Percentiles rank a stretch among this genome's conserved stretches.
phyloP scores from a whole-genome alignment of 257 asterid species.

The Perilla frutescens region DNA sequence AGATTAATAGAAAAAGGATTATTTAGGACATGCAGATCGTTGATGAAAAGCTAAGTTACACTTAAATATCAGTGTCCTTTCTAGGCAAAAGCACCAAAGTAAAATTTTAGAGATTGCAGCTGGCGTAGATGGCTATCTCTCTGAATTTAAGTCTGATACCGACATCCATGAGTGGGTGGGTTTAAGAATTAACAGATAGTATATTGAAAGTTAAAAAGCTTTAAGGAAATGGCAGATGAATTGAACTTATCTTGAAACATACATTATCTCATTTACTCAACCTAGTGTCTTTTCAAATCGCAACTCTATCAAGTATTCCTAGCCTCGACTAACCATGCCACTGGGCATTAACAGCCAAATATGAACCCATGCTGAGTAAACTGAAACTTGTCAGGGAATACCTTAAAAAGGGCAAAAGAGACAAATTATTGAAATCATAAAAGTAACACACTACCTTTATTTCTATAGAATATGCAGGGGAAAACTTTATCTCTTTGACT shows the following conservation, averaged over 20 bases:
- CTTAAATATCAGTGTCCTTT: neutral
- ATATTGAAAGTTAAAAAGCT: constrained; percentile 6
- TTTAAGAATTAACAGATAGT: neutral
- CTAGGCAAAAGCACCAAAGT: neutral
- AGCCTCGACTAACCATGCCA: neutral
- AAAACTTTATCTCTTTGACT: neutral
- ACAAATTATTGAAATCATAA: no score
- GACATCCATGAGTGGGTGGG: no score
- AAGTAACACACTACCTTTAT: no score
- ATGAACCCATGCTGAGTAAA: no score
- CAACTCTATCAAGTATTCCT: neutral
- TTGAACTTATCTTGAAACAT: neutral
- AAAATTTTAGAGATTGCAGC: neutral
- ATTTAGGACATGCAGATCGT: constrained; percentile 1
- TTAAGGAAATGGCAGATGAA: neutral
- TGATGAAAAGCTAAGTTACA: neutral
- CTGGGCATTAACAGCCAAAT: no score
- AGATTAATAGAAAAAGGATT: constrained; percentile 34
- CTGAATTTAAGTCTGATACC: neutral
- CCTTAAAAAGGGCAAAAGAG: no score
- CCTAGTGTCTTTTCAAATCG: neutral
- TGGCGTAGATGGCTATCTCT: neutral
- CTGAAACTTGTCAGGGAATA: no score
- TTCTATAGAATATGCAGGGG: no score
- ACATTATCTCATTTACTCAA: neutral